Percentiles rank a stretch among this genome's conserved stretches.
Evolutionary conservation across 768 basidiomycete species (phyloP).

Genomic region (Mycena rebaudengoi): DNA sequence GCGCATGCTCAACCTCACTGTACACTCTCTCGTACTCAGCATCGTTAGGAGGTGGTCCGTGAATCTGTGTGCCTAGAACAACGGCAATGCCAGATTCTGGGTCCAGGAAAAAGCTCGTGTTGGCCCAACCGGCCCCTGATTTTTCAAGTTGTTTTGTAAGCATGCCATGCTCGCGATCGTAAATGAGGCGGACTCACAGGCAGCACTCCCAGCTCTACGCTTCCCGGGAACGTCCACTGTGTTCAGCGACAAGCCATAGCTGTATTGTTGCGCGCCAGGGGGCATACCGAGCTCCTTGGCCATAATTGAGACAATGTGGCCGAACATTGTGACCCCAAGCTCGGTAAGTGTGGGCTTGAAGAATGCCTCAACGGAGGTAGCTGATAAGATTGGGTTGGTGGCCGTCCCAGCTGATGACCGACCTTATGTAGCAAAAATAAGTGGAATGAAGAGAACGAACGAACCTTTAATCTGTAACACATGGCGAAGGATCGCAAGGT

Average conservation of each 20-base stretch:
- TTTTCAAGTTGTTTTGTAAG: not conserved
- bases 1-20: too few relatives aligned
- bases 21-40: too few relatives aligned
- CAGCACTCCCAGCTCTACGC: conserved; percentile 5
- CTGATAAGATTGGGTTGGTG: conserved; percentile 5
- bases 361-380: conserved; percentile 9
- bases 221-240: conserved; percentile 6
- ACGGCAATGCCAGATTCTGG: conserved; percentile 6
- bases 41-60: not conserved
- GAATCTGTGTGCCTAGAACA: conserved; percentile 19
- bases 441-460: not conserved
- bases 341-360: conserved; percentile 5
- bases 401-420: conserved; percentile 20
- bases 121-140: conserved; percentile 20
- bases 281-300: not conserved
- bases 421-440: not conserved
- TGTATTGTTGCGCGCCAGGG: not conserved
- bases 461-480: conserved; percentile 15
- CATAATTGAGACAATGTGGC: fast-evolving
- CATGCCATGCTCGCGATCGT: too few relatives aligned
- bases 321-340: not conserved
- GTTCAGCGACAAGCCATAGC: conserved; percentile 1
- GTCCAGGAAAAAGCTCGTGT: conserved; percentile 16
- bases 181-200: not conserved
- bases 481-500: conserved; percentile 29